These are phyloP conservation scores for Pythium scleroteichum DNA, from an alignment of 352 stramenopile genomes.

Conservation along the genomic window DNA sequence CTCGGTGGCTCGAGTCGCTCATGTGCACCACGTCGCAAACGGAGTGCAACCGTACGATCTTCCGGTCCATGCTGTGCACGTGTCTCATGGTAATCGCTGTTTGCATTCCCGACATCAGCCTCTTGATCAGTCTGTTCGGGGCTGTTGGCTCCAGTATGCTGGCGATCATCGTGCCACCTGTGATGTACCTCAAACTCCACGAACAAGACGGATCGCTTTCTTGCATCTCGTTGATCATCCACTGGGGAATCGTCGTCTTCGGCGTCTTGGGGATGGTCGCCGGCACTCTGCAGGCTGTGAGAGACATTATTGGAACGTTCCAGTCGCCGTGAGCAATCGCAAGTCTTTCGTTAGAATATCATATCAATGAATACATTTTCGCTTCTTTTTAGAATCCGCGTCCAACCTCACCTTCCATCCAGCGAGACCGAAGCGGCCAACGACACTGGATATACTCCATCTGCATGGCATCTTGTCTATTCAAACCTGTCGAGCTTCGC, in stretches of 20 bases:
- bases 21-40: slow-evolving; percentile 63
- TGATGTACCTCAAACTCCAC: slow-evolving; percentile 58
- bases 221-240: slow-evolving; percentile 37
- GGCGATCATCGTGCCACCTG: slow-evolving; percentile 70
- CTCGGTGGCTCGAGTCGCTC: slow-evolving; percentile 41
- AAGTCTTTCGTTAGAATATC: slow-evolving; percentile 2
- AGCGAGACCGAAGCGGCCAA: not conserved
- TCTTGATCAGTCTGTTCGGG: slow-evolving; percentile 81
- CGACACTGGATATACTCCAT: too few relatives aligned
- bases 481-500: slow-evolving; percentile 4
- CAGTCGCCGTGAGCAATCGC: slow-evolving; percentile 7
- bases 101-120: slow-evolving; percentile 68
- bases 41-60: slow-evolving; percentile 78
- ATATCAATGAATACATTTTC: slow-evolving; percentile 11
- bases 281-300: slow-evolving; percentile 55
- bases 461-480: slow-evolving; percentile 3
- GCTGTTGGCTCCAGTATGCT: slow-evolving; percentile 81
- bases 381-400: not conserved
- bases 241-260: slow-evolving; percentile 53
- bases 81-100: slow-evolving; percentile 70
- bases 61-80: slow-evolving; percentile 82
- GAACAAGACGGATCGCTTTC: slow-evolving; percentile 34
- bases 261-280: slow-evolving; percentile 68
- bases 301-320: slow-evolving; percentile 46
- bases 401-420: slow-evolving; percentile 1